phyloP scores from a whole-genome alignment of 2,329 filamentous ascomycete genomes.

The Hypoxylon sp. region DNA sequence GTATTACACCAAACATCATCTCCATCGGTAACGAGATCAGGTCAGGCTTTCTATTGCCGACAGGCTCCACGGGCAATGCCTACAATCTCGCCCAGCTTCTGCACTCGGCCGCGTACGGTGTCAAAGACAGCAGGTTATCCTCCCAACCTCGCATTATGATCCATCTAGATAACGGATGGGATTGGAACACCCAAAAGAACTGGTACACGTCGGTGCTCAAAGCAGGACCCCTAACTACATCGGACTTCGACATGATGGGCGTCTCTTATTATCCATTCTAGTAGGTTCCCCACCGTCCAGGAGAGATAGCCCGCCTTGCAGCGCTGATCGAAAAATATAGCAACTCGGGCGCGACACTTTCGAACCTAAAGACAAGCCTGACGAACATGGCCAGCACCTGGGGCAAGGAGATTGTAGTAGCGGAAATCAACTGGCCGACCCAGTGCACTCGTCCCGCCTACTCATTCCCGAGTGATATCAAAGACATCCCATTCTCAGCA shows the following conservation, averaged over 20 bases:
- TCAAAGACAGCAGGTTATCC: constrained; percentile 70
- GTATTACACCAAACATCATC: constrained; percentile 69
- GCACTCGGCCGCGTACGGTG: constrained; percentile 71
- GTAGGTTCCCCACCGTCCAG: constrained; percentile 39
- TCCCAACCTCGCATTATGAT: constrained; percentile 77
- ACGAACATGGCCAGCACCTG: constrained; percentile 70
- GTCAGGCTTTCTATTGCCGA: constrained; percentile 73
- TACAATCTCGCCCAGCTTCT: constrained; percentile 73
- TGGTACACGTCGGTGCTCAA: constrained; percentile 71
- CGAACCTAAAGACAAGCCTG: constrained; percentile 66
- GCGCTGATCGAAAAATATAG: constrained; percentile 36
- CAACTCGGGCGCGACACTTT: constrained; percentile 67
- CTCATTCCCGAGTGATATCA: constrained; percentile 70
- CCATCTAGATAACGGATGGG: constrained; percentile 81
- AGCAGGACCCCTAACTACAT: constrained; percentile 60
- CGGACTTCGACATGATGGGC: constrained; percentile 78
- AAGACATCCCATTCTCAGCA: constrained; percentile 69
- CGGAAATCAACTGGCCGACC: constrained; percentile 77
- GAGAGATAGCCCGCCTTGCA: not conserved
- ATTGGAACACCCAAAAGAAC: constrained; percentile 73
- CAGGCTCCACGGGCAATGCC: constrained; percentile 66
- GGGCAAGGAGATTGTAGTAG: constrained; percentile 75
- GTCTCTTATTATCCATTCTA: constrained; percentile 82
- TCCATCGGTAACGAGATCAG: constrained; percentile 82
- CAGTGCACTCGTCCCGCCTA: constrained; percentile 69